Evolutionary conservation across 345 rosid species (phyloP).

Genomic region (Rhodamnia argentea): DNA sequence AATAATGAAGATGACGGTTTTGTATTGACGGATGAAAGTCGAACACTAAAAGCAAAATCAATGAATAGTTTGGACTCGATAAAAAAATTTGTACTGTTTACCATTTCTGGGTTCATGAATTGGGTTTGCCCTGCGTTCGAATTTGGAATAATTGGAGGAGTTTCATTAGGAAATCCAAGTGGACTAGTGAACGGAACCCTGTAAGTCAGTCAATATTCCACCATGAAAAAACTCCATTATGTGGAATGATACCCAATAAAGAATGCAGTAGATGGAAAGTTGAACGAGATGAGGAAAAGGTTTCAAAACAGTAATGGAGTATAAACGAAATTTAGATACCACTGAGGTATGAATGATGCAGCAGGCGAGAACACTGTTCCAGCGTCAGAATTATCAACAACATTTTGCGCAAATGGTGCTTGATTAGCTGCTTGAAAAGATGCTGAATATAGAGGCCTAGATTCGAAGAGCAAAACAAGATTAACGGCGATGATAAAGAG

Average conservation of each 20-base stretch:
- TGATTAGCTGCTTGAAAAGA: not conserved
- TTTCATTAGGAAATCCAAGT: not conserved
- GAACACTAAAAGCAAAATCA: not conserved
- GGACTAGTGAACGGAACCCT: not conserved
- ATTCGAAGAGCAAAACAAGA: not conserved
- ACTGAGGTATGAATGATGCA: not conserved
- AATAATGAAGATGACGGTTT: not conserved
- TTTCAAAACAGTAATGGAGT: not conserved
- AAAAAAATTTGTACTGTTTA: not conserved
- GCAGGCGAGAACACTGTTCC: not conserved
- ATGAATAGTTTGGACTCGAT: not conserved
- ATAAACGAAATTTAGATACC: not conserved
- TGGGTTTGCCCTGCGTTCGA: not conserved
- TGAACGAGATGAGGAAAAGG: not conserved
- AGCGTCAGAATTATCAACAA: not conserved
- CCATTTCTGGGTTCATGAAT: not conserved
- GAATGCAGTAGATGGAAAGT: not conserved
- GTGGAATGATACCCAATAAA: not conserved
- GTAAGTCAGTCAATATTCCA: not conserved
- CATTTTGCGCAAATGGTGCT: not conserved
- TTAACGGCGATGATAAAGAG: not conserved
- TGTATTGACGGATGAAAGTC: not conserved
- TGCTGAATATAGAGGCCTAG: not conserved
- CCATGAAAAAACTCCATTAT: not conserved
- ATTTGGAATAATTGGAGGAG: not conserved